Percentiles rank a stretch among this genome's conserved stretches.
Evolutionary conservation across 169 alveolate species (phyloP).

Genomic region (Eimeria sp.): DNA sequence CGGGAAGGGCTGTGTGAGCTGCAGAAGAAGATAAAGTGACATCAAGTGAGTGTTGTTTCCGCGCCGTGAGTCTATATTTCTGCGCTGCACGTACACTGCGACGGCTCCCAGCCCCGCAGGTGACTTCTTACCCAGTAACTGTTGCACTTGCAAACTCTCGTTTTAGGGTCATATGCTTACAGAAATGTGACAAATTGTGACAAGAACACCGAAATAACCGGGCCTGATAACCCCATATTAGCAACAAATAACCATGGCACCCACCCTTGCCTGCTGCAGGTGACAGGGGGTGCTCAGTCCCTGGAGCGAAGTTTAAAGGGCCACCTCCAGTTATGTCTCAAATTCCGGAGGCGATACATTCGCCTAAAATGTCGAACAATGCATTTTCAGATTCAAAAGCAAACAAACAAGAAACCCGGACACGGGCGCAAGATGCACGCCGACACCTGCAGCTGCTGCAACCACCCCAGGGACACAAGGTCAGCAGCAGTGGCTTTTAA

Average conservation of each 20-base stretch:
- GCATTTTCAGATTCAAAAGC: conserved; percentile 44
- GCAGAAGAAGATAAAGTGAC: neutral
- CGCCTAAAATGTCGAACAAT: conserved; percentile 19
- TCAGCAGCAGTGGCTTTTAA: neutral
- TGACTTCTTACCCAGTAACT: neutral
- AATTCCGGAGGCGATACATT: neutral
- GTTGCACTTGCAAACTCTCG: neutral
- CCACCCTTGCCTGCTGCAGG: neutral
- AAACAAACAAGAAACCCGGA: conserved; percentile 62
- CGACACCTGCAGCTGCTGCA: conserved; percentile 64
- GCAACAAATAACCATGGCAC: neutral
- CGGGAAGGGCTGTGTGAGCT: neutral
- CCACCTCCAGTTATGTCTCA: conserved; percentile 28
- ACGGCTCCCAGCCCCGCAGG: conserved; percentile 57
- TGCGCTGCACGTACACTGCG: conserved; percentile 35
- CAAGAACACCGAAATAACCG: neutral
- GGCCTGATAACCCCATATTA: neutral
- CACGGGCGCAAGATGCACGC: conserved; percentile 51
- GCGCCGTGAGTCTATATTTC: neutral
- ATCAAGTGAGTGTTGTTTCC: neutral
- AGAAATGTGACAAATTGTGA: neutral
- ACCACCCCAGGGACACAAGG: conserved; percentile 53
- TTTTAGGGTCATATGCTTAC: neutral
- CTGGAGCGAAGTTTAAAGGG: neutral
- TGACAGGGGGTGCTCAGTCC: conserved; percentile 31